Conservation (phyloP, 148 eudicot genomes). For the Silene latifolia region DNA sequence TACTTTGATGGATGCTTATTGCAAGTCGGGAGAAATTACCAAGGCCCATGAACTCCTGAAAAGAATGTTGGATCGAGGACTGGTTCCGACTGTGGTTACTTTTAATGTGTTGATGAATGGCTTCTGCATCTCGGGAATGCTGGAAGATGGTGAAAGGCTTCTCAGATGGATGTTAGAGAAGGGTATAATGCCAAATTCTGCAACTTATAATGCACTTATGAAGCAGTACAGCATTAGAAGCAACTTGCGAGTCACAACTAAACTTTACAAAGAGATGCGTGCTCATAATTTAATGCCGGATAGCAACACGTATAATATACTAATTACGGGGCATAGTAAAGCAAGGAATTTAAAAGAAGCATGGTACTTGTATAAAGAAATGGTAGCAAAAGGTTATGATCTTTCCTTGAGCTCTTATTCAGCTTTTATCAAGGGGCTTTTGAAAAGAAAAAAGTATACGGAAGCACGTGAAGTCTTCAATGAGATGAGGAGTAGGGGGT, state of each 20-base stretch:
- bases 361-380: slow-evolving; percentile 76
- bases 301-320: slow-evolving; percentile 70
- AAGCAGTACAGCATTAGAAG: slow-evolving; percentile 71
- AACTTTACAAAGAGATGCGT: slow-evolving; percentile 62
- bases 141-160: slow-evolving; percentile 76
- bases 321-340: slow-evolving; percentile 84
- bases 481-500: slow-evolving; percentile 71
- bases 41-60: slow-evolving; percentile 70
- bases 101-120: slow-evolving; percentile 91
- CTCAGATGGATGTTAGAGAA: slow-evolving; percentile 89
- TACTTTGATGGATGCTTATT: slow-evolving; percentile 89
- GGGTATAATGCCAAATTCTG: slow-evolving; percentile 65
- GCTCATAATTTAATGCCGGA: slow-evolving; percentile 59
- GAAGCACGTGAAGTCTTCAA: slow-evolving; percentile 77
- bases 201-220: slow-evolving; percentile 83
- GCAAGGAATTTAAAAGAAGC: slow-evolving; percentile 96
- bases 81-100: slow-evolving; percentile 81
- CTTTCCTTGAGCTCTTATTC: slow-evolving; percentile 57
- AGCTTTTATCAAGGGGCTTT: slow-evolving; percentile 67
- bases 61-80: slow-evolving; percentile 68
- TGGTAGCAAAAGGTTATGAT: slow-evolving; percentile 62
- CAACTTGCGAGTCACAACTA: slow-evolving; percentile 56
- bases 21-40: slow-evolving; percentile 65
- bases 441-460: slow-evolving; percentile 63
- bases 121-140: slow-evolving; percentile 76